phyloP scores from a whole-genome alignment of 306 rosid species.

The Sophora flavescens region DNA sequence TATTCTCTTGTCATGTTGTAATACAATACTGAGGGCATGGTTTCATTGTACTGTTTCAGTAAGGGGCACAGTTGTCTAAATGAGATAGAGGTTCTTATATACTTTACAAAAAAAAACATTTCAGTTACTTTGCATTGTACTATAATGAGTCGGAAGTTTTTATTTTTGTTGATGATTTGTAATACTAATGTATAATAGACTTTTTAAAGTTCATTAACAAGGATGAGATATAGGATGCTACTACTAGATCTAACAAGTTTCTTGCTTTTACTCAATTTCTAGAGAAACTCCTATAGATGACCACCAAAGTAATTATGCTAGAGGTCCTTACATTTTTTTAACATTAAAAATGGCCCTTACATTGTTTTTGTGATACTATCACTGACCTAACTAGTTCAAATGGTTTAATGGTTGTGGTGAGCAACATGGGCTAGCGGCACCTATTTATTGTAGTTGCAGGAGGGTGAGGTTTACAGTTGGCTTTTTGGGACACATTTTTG shows the following conservation, averaged over 20 bases:
- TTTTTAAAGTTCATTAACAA: not conserved
- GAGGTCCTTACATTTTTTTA: not conserved
- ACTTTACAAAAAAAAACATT: not conserved
- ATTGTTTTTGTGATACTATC: not conserved
- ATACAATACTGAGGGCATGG: not conserved
- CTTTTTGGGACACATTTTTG: not conserved
- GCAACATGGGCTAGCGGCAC: not conserved
- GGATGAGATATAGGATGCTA: not conserved
- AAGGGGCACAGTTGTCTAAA: slow-evolving; percentile 5
- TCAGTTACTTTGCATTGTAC: not conserved
- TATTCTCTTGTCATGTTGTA: slow-evolving; percentile 8
- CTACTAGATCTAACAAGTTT: too few species aligned
- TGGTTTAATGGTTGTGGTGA: slow-evolving; percentile 17
- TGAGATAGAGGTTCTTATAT: not conserved
- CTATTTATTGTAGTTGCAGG: slow-evolving; percentile 1
- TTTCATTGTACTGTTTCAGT: slow-evolving; percentile 5
- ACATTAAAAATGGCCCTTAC: slow-evolving; percentile 1
- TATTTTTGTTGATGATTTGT: not conserved
- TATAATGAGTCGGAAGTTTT: not conserved
- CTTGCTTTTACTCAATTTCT: not conserved
- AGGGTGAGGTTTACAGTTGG: not conserved
- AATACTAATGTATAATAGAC: not conserved
- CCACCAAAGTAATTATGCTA: not conserved
- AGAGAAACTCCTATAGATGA: not conserved
- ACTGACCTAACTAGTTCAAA: slow-evolving; percentile 20